Base-by-base conservation (phyloP, 2,329 filamentous ascomycete genomes). In the Colletotrichum simmondsii region DNA sequence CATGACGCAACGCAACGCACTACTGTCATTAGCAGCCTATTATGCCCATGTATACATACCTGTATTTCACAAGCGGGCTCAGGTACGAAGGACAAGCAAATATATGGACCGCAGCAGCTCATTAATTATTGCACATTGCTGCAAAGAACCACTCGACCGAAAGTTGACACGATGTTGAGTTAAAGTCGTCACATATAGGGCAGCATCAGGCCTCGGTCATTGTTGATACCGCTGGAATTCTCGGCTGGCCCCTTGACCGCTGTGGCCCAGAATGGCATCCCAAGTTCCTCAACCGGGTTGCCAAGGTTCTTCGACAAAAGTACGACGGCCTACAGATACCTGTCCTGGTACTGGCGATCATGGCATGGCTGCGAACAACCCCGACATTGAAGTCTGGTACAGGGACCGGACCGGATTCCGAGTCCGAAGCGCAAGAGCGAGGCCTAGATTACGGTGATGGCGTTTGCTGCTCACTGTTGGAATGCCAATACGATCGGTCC, bases 201-300 rank as follows among this genome's bases (percentile, higher is more conserved):
- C 32, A 54, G 26, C 66, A 37, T 16, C 22, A 32, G 37, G 42
- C 60, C 65, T 62, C 66, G 59, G 49, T 28, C 57, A 28, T 71
- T 24, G 46, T 26, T 56, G 26, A 30, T 26, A 37, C 35, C 60
- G 70, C 65, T 72, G 65, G 70, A 72, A 72, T 72, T 69, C 60
- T 65, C 65, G 65, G 65, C 65, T 54, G 53, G 52, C 42, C n/a
- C 58, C 19, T 58, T 53, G 57, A n/a, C 52, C 49, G 58, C 59
- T 53, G 42, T 68, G 58, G 58, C 64, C 64, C 59, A 49, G 42
- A 30, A 28, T 60, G 37, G n/a, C 53, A 30, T n/a, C 42, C 19
- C 35, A 42, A 42, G 37, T 42, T 42, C 37, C 24, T 35, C 56
- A 28, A 37, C 19, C 56, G 12, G n/a, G 58, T 14, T 42, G 35